A percentile compares a stretch with the other conserved stretches of the same genome.
Evolutionary conservation across 192 early-diverging fungal genomes (phyloP).

Genomic region (Gamsiella multidivaricata): DNA sequence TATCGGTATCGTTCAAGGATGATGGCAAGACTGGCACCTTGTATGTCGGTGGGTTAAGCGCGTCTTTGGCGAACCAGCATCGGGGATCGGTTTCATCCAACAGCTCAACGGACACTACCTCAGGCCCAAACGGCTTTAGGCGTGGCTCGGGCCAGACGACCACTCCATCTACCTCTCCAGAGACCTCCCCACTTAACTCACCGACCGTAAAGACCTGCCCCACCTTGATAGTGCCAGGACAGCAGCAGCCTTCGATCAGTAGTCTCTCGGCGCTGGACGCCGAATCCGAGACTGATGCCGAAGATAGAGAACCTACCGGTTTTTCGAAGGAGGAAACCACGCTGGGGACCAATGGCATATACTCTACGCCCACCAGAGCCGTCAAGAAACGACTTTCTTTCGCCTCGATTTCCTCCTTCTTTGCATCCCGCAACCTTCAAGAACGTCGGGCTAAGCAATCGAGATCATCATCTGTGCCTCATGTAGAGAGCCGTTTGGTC

Average conservation of each 20-base stretch:
- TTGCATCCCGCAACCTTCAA: conserved; percentile 13
- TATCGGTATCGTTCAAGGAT: background rate
- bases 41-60: background rate
- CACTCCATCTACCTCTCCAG: conserved; percentile 25
- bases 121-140: background rate
- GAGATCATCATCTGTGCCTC: conserved; percentile 34
- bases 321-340: background rate
- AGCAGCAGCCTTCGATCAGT: background rate
- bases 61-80: conserved; percentile 9
- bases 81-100: conserved; percentile 40
- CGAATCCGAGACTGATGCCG: background rate
- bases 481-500: conserved; percentile 34
- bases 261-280: background rate
- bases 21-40: background rate
- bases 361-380: conserved; percentile 15
- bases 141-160: conserved; percentile 16
- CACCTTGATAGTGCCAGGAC: background rate
- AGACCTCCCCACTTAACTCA: conserved; percentile 15
- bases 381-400: conserved; percentile 50
- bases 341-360: no score
- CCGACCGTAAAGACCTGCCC: background rate
- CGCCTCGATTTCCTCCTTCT: conserved; percentile 45
- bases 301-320: background rate
- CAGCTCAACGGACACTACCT: conserved; percentile 22
- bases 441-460: conserved; percentile 34